Percentiles rank a stretch among this genome's conserved stretches.
Conservation (phyloP, 2,329 filamentous ascomycete genomes). For the Fusarium heterosporum region DNA sequence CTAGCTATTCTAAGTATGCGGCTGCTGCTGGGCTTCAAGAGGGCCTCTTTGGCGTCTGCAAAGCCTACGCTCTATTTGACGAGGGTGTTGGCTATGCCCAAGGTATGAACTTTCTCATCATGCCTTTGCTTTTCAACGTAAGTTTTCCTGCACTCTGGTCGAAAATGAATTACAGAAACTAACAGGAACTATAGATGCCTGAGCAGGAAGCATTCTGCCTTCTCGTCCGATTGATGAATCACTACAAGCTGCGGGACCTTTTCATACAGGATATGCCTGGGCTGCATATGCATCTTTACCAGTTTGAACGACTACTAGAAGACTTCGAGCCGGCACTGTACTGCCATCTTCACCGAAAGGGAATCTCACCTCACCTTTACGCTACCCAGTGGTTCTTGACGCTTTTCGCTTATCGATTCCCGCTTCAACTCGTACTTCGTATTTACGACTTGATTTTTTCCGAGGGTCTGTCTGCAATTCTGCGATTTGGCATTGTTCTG, state of each 20-base stretch:
- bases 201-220: conserved; percentile 97
- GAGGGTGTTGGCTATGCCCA: conserved; percentile 96
- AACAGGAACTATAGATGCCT: conserved; percentile 73
- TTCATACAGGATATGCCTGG: conserved; percentile 98
- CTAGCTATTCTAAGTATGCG: conserved; percentile 96
- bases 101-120: conserved; percentile 98
- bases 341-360: conserved; percentile 88
- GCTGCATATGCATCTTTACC: conserved; percentile 90
- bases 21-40: conserved; percentile 92
- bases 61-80: conserved; percentile 96
- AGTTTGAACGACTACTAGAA: conserved; percentile 93
- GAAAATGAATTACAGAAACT: neutral
- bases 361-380: conserved; percentile 91
- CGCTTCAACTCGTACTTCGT: conserved; percentile 92
- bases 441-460: conserved; percentile 97
- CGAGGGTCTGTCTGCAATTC: conserved; percentile 90
- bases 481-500: conserved; percentile 93
- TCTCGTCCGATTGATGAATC: conserved; percentile 94
- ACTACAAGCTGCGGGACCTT: conserved; percentile 91
- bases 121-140: conserved; percentile 95
- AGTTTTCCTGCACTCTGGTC: conserved; percentile 48
- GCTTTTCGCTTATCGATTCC: conserved; percentile 97
- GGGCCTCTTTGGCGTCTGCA: conserved; percentile 93
- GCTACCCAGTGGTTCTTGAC: conserved; percentile 99
- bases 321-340: conserved; percentile 94